Evolutionary conservation across 768 basidiomycete species (phyloP).

Genomic region (Kwoniella sp.): DNA sequence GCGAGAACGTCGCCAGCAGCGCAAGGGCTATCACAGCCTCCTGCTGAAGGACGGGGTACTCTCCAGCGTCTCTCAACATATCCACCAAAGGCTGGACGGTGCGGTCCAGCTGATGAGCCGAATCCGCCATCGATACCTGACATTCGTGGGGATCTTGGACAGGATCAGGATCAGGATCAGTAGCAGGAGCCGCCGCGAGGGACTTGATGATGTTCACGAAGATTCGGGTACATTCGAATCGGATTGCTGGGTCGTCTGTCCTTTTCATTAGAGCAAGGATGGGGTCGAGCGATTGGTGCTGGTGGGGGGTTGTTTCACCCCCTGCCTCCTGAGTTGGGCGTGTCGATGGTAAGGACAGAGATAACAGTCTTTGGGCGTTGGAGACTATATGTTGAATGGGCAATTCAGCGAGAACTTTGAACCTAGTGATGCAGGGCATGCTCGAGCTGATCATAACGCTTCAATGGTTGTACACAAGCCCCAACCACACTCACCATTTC

Average conservation of each 20-base stretch:
- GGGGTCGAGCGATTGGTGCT: conserved; percentile 58
- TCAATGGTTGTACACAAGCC: neutral
- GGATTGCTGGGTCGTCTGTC: conserved; percentile 77
- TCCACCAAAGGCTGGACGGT: conserved; percentile 68
- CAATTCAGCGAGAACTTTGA: neutral
- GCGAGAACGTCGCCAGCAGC: conserved; percentile 63
- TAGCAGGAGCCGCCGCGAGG: conserved; percentile 59
- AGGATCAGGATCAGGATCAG: too few species aligned
- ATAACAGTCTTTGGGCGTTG: neutral
- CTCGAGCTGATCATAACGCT: too few species aligned
- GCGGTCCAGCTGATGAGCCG: conserved; percentile 63
- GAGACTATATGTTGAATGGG: neutral
- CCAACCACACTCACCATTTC: conserved; percentile 62
- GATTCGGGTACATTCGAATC: conserved; percentile 86
- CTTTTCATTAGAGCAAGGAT: conserved; percentile 75
- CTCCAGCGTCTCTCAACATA: conserved; percentile 73
- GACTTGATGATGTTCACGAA: conserved; percentile 78
- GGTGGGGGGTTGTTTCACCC: neutral
- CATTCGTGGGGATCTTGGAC: neutral
- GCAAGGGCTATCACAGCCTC: conserved; percentile 84
- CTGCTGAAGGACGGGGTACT: conserved; percentile 82
- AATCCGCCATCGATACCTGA: too few species aligned
- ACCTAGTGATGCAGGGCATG: neutral
- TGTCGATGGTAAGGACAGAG: neutral
- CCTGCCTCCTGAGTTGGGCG: neutral